phyloP scores from a whole-genome alignment of 2,329 filamentous ascomycete species.

The Cladosporium colombiae region DNA sequence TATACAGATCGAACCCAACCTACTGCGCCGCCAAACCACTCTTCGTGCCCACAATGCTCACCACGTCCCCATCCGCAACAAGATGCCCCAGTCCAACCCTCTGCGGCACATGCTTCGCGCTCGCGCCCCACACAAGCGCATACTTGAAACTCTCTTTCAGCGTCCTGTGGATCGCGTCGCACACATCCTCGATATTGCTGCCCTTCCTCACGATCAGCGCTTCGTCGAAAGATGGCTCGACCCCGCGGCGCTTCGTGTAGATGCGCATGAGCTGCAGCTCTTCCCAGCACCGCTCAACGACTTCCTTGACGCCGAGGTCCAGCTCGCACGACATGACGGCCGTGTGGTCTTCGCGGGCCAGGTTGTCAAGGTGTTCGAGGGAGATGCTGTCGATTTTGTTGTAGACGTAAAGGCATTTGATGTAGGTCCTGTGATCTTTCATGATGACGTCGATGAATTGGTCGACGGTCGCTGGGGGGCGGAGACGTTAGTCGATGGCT shows the following conservation, averaged over 20 bases:
- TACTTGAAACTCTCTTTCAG: constrained; percentile 99
- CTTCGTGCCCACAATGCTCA: constrained; percentile 59
- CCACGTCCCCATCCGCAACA: constrained; percentile 70
- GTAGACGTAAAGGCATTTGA: constrained; percentile 92
- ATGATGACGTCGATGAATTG: constrained; percentile 99
- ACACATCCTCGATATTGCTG: constrained; percentile 93
- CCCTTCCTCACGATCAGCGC: constrained; percentile 88
- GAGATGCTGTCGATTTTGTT: constrained; percentile 98
- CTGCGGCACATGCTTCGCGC: constrained; percentile 91
- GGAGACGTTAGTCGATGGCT: not conserved
- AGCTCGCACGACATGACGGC: constrained; percentile 98
- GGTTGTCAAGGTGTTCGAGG: constrained; percentile 86
- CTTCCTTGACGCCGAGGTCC: constrained; percentile 88
- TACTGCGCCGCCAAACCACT: constrained; percentile 36
- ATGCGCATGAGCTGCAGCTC: constrained; percentile 86
- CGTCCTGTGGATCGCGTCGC: constrained; percentile 88
- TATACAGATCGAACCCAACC: not conserved
- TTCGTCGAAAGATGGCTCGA: constrained; percentile 85
- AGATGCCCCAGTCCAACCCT: constrained; percentile 81
- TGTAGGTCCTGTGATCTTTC: constrained; percentile 98
- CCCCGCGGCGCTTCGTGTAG: constrained; percentile 94
- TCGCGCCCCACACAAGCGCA: constrained; percentile 95
- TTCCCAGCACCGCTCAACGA: constrained; percentile 92
- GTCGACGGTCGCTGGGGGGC: constrained; percentile 74
- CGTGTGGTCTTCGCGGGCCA: constrained; percentile 90